Percentiles rank a stretch among this genome's conserved stretches.
These are phyloP conservation scores for Solanum okadae DNA, from an alignment of 257 asterid species.

Conservation along the genomic window DNA sequence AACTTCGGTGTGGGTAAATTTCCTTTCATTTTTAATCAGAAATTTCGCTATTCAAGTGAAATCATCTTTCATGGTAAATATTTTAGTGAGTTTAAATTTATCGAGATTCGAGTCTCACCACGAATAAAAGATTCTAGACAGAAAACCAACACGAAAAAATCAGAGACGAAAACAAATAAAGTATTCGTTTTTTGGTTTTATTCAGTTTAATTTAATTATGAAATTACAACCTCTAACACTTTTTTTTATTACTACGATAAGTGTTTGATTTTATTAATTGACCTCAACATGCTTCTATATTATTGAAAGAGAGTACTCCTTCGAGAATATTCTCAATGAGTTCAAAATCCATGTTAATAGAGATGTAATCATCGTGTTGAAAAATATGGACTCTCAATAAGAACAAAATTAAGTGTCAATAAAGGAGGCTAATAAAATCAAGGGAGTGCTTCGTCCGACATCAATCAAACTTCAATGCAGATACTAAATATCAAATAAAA, in stretches of 20 bases:
- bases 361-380: neutral
- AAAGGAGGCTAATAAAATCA: neutral
- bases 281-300: neutral
- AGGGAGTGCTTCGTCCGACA: neutral
- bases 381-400: neutral
- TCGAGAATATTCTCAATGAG: neutral
- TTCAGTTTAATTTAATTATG: neutral
- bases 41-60: neutral
- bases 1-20: neutral
- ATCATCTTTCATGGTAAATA: neutral
- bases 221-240: neutral
- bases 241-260: neutral
- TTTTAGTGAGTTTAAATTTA: neutral
- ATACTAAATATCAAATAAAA: no score
- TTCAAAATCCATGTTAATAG: neutral
- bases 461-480: neutral
- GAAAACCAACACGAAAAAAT: neutral
- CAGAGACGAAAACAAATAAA: neutral
- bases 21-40: rapidly evolving
- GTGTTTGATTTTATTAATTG: neutral
- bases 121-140: neutral
- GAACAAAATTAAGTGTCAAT: neutral
- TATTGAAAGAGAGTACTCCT: neutral
- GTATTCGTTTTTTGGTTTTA: neutral
- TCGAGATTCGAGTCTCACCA: neutral